Percentiles rank a stretch among this genome's conserved stretches.
These are phyloP conservation scores for Quercus phellos DNA, from an alignment of 331 rosid genomes.

Conservation along the genomic window DNA sequence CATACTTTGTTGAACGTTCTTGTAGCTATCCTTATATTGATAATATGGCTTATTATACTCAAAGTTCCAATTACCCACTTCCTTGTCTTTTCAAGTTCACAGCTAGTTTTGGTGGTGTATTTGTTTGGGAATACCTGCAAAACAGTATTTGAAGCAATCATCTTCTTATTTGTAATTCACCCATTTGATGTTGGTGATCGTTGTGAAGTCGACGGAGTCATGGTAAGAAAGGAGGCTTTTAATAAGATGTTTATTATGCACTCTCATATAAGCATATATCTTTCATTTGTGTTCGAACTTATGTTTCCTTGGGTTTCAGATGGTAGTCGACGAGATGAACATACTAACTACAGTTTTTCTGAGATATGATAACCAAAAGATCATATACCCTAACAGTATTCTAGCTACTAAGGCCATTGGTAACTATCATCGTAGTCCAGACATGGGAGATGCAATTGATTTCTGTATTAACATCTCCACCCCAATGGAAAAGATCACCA, in stretches of 20 bases:
- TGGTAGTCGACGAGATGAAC: constrained; percentile 95
- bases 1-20: constrained; percentile 63
- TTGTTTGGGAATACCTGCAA: constrained; percentile 89
- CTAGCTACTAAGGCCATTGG: constrained; percentile 68
- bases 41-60: constrained; percentile 69
- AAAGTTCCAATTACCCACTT: constrained; percentile 69
- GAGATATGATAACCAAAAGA: constrained; percentile 62
- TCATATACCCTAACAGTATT: constrained; percentile 57
- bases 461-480: constrained; percentile 64
- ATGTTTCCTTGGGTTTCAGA: constrained; percentile 38
- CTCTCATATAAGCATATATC: background rate
- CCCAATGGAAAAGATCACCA: constrained; percentile 64
- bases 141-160: constrained; percentile 76
- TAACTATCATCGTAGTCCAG: constrained; percentile 85
- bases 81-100: constrained; percentile 69
- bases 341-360: constrained; percentile 81
- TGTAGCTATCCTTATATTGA: constrained; percentile 44
- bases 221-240: constrained; percentile 36
- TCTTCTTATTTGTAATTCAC: constrained; percentile 85
- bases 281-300: constrained; percentile 8
- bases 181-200: constrained; percentile 96
- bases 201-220: constrained; percentile 74
- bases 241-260: background rate
- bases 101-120: constrained; percentile 73
- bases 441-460: constrained; percentile 75